Conservation (phyloP, 768 basidiomycete species). For the Suillus sp. region DNA sequence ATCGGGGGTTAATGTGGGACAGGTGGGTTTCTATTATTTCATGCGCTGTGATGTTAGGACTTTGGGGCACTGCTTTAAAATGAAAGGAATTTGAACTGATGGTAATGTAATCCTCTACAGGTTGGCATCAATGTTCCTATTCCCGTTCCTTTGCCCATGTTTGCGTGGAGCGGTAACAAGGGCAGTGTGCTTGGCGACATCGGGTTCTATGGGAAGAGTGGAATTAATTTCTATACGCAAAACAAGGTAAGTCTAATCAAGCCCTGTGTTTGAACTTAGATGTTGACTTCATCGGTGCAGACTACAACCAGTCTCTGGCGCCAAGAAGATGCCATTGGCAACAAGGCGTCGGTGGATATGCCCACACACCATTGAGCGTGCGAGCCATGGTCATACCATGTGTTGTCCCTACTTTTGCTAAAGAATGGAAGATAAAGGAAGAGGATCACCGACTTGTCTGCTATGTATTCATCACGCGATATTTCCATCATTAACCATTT, state of each 20-base stretch:
- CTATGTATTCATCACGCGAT: background rate
- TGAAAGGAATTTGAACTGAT: background rate
- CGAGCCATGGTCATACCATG: background rate
- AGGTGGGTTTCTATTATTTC: slow-evolving; percentile 29
- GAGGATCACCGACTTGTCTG: background rate
- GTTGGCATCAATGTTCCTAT: slow-evolving; percentile 94
- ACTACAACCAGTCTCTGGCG: slow-evolving; percentile 94
- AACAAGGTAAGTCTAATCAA: slow-evolving; percentile 62
- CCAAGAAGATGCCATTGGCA: slow-evolving; percentile 79
- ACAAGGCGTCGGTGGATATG: slow-evolving; percentile 83
- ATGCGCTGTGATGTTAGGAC: background rate
- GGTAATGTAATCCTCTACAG: background rate
- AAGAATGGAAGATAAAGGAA: background rate
- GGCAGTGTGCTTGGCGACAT: slow-evolving; percentile 83
- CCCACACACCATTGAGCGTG: slow-evolving; percentile 43
- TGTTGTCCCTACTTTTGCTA: background rate
- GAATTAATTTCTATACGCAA: slow-evolving; percentile 95
- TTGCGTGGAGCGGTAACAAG: slow-evolving; percentile 97
- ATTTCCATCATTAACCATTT: background rate
- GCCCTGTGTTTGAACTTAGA: background rate
- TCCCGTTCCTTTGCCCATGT: slow-evolving; percentile 93
- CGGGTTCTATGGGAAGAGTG: slow-evolving; percentile 90
- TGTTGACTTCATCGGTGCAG: slow-evolving; percentile 40
- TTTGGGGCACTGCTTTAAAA: background rate
- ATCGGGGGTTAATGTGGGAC: slow-evolving; percentile 82